Percentiles rank a stretch among this genome's conserved stretches.
Evolutionary conservation across 345 rosid genomes (phyloP).

Genomic region (Pugionium cornutum): DNA sequence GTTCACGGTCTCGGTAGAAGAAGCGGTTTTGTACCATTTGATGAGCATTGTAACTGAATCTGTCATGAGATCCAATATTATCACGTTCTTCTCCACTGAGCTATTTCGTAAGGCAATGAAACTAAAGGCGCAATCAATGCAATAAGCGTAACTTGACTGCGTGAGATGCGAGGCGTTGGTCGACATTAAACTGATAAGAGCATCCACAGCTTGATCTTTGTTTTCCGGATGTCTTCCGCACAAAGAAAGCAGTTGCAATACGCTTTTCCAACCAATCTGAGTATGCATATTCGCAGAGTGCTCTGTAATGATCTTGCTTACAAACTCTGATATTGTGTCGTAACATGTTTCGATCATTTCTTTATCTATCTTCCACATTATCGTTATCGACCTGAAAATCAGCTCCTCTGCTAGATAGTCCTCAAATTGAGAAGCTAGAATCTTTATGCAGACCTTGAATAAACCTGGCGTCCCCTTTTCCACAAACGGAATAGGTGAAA

Average conservation of each 20-base stretch:
- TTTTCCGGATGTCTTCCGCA: conserved; percentile 73
- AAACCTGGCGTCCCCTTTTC: conserved; percentile 69
- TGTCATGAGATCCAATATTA: conserved; percentile 64
- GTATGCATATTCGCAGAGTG: conserved; percentile 64
- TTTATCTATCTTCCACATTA: conserved; percentile 92
- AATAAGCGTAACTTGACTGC: conserved; percentile 57
- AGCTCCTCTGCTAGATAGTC: conserved; percentile 65
- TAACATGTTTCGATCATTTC: conserved; percentile 75
- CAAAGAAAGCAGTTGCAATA: conserved; percentile 64
- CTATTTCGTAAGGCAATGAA: conserved; percentile 69
- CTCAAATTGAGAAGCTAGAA: conserved; percentile 47
- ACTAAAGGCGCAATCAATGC: conserved; percentile 78
- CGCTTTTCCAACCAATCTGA: conserved; percentile 79
- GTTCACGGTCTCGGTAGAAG: conserved; percentile 45
- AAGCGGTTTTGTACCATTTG: conserved; percentile 55
- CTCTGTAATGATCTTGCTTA: conserved; percentile 61
- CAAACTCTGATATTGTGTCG: conserved; percentile 56
- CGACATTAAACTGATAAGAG: conserved; percentile 63
- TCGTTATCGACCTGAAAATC: conserved; percentile 69
- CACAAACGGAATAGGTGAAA: conserved; percentile 80
- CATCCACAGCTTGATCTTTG: conserved; percentile 70
- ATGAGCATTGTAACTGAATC: conserved; percentile 57
- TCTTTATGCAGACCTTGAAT: conserved; percentile 65
- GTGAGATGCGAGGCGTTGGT: conserved; percentile 48
- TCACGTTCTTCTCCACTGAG: conserved; percentile 70